phyloP scores from a whole-genome alignment of 148 eudicot genomes.

The Pouteria glomerata region DNA sequence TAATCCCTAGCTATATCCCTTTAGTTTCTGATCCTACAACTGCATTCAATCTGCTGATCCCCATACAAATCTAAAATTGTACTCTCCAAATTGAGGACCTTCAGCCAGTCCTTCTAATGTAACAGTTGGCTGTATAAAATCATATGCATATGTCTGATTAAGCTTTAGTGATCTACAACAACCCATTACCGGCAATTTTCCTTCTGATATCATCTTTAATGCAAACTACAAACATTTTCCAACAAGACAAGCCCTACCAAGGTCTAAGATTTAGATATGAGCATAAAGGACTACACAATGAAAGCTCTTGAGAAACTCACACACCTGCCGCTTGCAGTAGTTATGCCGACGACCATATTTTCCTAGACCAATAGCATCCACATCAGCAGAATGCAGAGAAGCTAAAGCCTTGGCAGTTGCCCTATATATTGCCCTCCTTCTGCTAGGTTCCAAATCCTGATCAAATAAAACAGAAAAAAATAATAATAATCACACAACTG shows the following conservation, averaged over 20 bases:
- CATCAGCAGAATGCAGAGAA: slow-evolving; percentile 72
- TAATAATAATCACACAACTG: slow-evolving; percentile 1
- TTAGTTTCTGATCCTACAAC: slow-evolving; percentile 6
- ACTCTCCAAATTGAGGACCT: not conserved
- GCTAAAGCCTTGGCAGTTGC: slow-evolving; percentile 81
- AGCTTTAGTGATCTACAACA: not conserved
- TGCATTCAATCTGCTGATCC: not conserved
- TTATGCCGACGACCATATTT: slow-evolving; percentile 70
- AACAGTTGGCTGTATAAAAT: not conserved
- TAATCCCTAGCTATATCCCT: not conserved
- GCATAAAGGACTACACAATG: not conserved
- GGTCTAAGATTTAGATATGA: not conserved
- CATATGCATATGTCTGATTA: not conserved
- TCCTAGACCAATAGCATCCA: slow-evolving; percentile 69
- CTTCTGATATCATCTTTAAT: not conserved
- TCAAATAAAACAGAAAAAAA: slow-evolving; percentile 2
- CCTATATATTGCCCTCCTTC: slow-evolving; percentile 52
- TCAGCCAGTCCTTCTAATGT: not conserved
- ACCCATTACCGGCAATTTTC: not conserved
- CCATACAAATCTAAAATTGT: not conserved
- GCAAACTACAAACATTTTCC: not conserved
- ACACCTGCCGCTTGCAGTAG: slow-evolving; percentile 90
- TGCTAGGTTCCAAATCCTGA: slow-evolving; percentile 63
- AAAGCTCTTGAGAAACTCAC: not conserved
- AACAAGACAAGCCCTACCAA: not conserved